Percentiles rank a stretch among this genome's conserved stretches.
Evolutionary conservation across 129 eudicot species (phyloP).

Genomic region (Helichrysum umbraculigerum): DNA sequence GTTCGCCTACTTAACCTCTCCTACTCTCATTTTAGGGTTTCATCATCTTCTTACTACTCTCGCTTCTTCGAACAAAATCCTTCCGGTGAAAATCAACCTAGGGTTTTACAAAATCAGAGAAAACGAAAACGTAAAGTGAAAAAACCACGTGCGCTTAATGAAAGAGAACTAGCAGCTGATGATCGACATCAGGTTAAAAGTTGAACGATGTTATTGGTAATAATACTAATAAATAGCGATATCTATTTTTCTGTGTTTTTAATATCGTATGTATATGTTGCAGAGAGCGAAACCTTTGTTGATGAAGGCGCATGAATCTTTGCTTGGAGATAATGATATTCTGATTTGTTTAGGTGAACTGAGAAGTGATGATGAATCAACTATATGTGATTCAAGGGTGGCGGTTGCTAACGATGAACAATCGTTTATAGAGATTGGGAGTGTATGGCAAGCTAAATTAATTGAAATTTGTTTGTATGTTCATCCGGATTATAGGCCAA

Average conservation of each 20-base stretch:
- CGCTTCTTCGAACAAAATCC: slow-evolving; percentile 54
- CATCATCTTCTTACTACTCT: slow-evolving; percentile 78
- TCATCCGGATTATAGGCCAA: slow-evolving; percentile 21
- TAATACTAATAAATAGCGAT: background rate
- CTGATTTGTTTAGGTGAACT: slow-evolving; percentile 43
- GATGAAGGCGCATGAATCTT: slow-evolving; percentile 65
- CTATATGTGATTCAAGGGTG: slow-evolving; percentile 6
- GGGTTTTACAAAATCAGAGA: slow-evolving; percentile 27
- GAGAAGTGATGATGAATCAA: slow-evolving; percentile 30
- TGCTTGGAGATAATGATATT: slow-evolving; percentile 49
- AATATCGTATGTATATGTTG: slow-evolving; percentile 27
- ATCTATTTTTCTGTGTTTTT: background rate
- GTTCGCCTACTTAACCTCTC: slow-evolving; percentile 73
- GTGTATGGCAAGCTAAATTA: slow-evolving; percentile 90
- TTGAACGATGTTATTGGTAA: background rate
- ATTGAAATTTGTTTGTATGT: slow-evolving; percentile 54
- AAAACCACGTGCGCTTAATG: slow-evolving; percentile 42
- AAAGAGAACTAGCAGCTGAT: slow-evolving; percentile 65
- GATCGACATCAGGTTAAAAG: slow-evolving; percentile 69
- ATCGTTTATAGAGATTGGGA: slow-evolving; percentile 71
- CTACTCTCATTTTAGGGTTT: slow-evolving; percentile 70
- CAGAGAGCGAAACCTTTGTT: slow-evolving; percentile 59
- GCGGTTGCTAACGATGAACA: slow-evolving; percentile 32
- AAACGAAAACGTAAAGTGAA: slow-evolving; percentile 64
- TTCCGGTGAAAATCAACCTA: slow-evolving; percentile 12